A percentile compares a stretch with the other conserved stretches of the same genome.
Conservation (phyloP, 768 basidiomycete species). For the Saitozyma podzolica region DNA sequence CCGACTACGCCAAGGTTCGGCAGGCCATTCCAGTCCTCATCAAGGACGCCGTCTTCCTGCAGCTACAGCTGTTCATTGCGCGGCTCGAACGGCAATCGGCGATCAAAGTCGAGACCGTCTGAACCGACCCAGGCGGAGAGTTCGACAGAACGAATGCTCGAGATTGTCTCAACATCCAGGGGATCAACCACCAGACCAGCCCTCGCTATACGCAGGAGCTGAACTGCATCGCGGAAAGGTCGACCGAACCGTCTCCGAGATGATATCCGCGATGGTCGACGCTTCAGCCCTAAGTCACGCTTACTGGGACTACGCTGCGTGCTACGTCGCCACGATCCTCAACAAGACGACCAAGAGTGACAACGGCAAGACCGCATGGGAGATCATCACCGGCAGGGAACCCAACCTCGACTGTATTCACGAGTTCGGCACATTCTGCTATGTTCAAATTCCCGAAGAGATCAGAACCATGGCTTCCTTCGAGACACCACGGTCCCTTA, state of each 20-base stretch:
- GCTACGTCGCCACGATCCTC: conserved; percentile 7
- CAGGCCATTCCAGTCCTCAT: background rate
- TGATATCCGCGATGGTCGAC: conserved; percentile 21
- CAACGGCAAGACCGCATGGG: conserved; percentile 6
- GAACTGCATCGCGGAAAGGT: conserved; percentile 23
- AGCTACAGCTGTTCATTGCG: conserved; percentile 5
- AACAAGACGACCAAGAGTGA: conserved; percentile 6
- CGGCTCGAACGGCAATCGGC: conserved; percentile 9
- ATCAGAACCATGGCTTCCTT: conserved; percentile 8
- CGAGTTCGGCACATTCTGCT: conserved; percentile 14
- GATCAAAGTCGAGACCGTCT: conserved; percentile 15
- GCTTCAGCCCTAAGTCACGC: conserved; percentile 6
- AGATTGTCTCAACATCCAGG: conserved; percentile 1
- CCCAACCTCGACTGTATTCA: conserved; percentile 3
- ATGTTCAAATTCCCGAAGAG: conserved; percentile 12
- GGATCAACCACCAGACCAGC: conserved; percentile 16
- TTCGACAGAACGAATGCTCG: conserved; percentile 3
- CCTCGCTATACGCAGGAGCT: conserved; percentile 19
- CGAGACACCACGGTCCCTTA: background rate
- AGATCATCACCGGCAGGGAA: conserved; percentile 6
- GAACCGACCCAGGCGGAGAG: conserved; percentile 26
- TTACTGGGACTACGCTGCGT: conserved; percentile 17
- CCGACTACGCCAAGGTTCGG: conserved; percentile 17
- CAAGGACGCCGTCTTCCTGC: background rate
- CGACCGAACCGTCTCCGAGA: conserved; percentile 32